Evolutionary conservation across 2,329 filamentous ascomycete genomes (phyloP).

Genomic region (Aspergillus floridensis): DNA sequence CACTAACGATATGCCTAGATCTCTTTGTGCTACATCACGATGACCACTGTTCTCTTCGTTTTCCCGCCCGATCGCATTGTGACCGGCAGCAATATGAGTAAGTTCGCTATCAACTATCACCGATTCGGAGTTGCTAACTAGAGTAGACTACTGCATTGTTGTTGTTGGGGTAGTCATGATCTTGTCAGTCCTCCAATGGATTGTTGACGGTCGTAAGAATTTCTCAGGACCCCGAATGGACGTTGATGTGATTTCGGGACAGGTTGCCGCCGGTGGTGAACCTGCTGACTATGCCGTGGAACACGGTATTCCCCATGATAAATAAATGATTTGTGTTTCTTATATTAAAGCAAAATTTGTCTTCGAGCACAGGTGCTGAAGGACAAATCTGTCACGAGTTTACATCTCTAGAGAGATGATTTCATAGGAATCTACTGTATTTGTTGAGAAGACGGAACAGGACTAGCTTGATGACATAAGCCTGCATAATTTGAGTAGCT

Average conservation of each 20-base stretch:
- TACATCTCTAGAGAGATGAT: background rate
- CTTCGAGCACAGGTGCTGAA: background rate
- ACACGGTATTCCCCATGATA: background rate
- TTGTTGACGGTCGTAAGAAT: constrained; percentile 61
- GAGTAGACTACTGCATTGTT: constrained; percentile 46
- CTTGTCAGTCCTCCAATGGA: constrained; percentile 58
- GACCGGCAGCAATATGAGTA: constrained; percentile 67
- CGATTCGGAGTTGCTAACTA: background rate
- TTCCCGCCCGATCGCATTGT: constrained; percentile 68
- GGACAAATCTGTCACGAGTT: background rate
- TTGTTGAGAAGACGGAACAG: background rate
- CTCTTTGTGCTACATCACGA: constrained; percentile 58
- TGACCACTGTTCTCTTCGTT: constrained; percentile 74
- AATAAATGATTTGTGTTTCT: background rate
- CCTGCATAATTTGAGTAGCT: background rate
- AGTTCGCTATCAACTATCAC: constrained; percentile 20
- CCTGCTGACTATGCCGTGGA: constrained; percentile 4
- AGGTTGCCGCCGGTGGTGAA: background rate
- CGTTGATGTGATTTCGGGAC: constrained; percentile 27
- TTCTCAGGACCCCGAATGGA: constrained; percentile 55
- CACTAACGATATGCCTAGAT: constrained; percentile 38
- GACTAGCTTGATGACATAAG: background rate
- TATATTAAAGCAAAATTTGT: background rate
- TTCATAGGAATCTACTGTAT: background rate
- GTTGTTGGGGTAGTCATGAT: constrained; percentile 58